Conservation (phyloP, 768 basidiomycete genomes). For the Tremella yokohamensis region DNA sequence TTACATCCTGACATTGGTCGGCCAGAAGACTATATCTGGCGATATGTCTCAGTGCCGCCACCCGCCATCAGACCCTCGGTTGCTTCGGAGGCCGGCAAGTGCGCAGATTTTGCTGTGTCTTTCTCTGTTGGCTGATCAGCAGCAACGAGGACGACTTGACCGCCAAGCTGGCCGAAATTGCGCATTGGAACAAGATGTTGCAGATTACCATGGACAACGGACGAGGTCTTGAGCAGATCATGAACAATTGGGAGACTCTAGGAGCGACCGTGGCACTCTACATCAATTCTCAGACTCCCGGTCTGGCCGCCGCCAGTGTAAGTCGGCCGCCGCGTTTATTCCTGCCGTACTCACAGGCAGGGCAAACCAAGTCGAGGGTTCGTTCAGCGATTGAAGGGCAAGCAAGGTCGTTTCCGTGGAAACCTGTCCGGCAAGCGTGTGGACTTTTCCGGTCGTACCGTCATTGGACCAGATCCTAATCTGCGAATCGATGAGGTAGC, state of each 20-base stretch:
- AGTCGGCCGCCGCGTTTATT: conserved; percentile 5
- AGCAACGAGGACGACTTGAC: conserved; percentile 98
- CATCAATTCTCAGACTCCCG: conserved; percentile 94
- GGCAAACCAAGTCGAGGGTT: conserved; percentile 96
- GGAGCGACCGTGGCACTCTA: conserved; percentile 95
- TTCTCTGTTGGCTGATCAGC: neutral
- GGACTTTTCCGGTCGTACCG: conserved; percentile 95
- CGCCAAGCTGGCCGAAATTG: conserved; percentile 94
- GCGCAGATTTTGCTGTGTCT: conserved; percentile 20
- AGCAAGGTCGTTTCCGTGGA: conserved; percentile 97
- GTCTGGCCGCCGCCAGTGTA: conserved; percentile 72
- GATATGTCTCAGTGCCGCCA: conserved; percentile 96
- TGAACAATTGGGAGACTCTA: conserved; percentile 88
- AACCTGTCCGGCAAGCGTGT: conserved; percentile 98
- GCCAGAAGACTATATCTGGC: conserved; percentile 98
- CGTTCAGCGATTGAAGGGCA: conserved; percentile 95
- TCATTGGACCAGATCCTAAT: conserved; percentile 99
- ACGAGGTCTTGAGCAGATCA: conserved; percentile 48
- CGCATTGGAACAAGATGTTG: conserved; percentile 87
- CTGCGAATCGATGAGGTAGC: conserved; percentile 97
- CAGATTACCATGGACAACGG: conserved; percentile 85
- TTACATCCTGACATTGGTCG: conserved; percentile 80
- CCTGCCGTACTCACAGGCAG: conserved; percentile 18
- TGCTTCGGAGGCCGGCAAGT: conserved; percentile 84
- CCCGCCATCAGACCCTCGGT: conserved; percentile 97